Evolutionary conservation across 257 asterid species (phyloP).

Genomic region (Solanum chmielewskii): DNA sequence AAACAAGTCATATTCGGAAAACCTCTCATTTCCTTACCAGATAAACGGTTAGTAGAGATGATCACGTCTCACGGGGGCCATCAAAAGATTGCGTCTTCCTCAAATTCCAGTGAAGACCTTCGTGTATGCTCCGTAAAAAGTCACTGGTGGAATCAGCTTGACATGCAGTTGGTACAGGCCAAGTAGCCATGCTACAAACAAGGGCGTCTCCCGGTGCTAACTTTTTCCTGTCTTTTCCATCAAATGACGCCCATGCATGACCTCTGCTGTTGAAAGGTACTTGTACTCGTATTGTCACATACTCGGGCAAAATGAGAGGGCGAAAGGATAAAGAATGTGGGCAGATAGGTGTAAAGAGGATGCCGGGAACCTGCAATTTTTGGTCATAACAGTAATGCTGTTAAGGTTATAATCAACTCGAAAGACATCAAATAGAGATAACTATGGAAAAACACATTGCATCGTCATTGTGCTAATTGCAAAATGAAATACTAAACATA

Average conservation of each 20-base stretch:
- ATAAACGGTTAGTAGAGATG: not conserved
- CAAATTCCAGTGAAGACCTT: constrained; percentile 95
- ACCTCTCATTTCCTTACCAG: not conserved
- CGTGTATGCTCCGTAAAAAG: constrained; percentile 82
- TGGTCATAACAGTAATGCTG: not conserved
- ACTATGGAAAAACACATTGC: not conserved
- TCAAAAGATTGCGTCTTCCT: constrained; percentile 85
- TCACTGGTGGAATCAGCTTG: constrained; percentile 69
- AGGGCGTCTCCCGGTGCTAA: constrained; percentile 88
- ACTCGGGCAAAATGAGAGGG: constrained; percentile 89
- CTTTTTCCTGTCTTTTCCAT: constrained; percentile 79
- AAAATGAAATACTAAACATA: not conserved
- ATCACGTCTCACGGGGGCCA: constrained; percentile 55
- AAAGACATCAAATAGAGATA: not conserved
- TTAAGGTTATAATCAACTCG: not conserved
- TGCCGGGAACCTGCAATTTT: constrained; percentile 70
- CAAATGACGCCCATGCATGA: constrained; percentile 97
- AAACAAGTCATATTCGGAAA: not conserved
- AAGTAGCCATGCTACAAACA: constrained; percentile 95
- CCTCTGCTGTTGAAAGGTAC: constrained; percentile 87
- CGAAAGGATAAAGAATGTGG: constrained; percentile 94
- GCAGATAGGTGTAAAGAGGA: constrained; percentile 92
- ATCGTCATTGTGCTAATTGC: not conserved
- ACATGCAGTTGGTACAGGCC: constrained; percentile 98
- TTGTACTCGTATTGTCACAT: constrained; percentile 65